Base-by-base conservation (phyloP, 257 asterid species). In the Solanum piurae region DNA sequence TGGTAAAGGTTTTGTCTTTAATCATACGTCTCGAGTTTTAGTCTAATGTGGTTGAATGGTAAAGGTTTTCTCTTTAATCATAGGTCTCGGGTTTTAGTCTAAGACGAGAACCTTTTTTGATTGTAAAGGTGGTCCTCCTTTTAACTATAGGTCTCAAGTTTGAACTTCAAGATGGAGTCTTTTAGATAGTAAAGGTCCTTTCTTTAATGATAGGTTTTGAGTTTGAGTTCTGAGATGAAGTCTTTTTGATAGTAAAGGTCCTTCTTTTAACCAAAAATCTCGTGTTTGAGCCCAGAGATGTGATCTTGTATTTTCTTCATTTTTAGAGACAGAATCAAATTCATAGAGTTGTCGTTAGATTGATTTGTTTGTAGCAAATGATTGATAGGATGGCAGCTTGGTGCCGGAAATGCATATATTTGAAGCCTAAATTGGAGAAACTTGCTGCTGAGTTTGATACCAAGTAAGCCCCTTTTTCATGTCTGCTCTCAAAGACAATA, bases 341-440 rank as follows among this genome's bases (percentile, higher is more conserved):
- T 44, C 38, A 44, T 42, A 13, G 64, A 79, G 38, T 42, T 79
- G 84, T 42, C 49, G 23, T 14, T 25, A 25, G 84, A 79, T 79
- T 79, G 84, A 79, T 25, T 14, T 79, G 38, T 42, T 79, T 79
- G 36, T 79, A 25, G 84, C 64, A 79, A 8, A 79, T 80, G 85
- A 49, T 80, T 80, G 42, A 14, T 89, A 95, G 99, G 99, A 95
- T 97, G 99, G 99, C 99, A 42, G 69, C 92, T 9, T 97, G 99
- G 99, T 95, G 98, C 91, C 95, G 99, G 84, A 97, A 97, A 93
- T 97, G 99, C 95, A 95, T 97, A 11, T 95, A 90, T 89, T 86
- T 97, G 93, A 93, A 93, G 91, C 99, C 98, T n/a, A 95, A 95
- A 86, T 80, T 97, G 89, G 98, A 97, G 94, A 97, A 97, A 92